Conservation (phyloP, 2,329 filamentous ascomycete genomes). For the Trichoderma afroharzianum region DNA sequence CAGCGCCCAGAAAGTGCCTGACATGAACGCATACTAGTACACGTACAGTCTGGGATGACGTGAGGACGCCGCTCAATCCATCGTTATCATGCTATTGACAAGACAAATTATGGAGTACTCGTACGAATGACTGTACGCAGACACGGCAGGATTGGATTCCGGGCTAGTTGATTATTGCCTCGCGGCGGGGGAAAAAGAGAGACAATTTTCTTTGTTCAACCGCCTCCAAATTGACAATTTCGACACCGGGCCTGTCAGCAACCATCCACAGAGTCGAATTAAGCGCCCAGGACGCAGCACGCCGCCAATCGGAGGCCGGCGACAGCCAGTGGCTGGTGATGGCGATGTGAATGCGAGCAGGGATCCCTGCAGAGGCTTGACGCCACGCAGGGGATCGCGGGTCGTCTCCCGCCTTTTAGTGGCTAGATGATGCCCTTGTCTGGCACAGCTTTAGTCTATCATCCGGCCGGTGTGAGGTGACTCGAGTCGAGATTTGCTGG, state of each 20-base stretch:
- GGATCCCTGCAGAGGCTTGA: slow-evolving; percentile 15
- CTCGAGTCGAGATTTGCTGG: neutral
- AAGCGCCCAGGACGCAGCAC: slow-evolving; percentile 10
- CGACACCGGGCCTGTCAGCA: neutral
- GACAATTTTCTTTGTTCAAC: neutral
- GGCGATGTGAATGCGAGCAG: slow-evolving; percentile 14
- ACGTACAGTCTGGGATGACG: neutral
- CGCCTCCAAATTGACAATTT: neutral
- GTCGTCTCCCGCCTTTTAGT: slow-evolving; percentile 14
- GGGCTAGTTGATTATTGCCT: neutral
- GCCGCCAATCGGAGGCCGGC: slow-evolving; percentile 14
- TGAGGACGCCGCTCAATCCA: neutral
- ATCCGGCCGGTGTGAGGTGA: neutral
- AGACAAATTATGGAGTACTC: neutral
- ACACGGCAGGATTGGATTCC: neutral
- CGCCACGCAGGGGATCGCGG: slow-evolving; percentile 13
- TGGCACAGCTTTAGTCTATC: neutral
- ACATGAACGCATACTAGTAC: neutral
- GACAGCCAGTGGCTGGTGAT: slow-evolving; percentile 4
- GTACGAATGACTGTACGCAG: neutral
- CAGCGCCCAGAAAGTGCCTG: neutral
- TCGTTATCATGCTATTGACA: neutral
- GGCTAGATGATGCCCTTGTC: neutral
- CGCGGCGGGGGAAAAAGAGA: neutral
- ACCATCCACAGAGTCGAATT: slow-evolving; percentile 16